Conservation (phyloP, 352 stramenopile species). For the Ophiocytium majus region DNA sequence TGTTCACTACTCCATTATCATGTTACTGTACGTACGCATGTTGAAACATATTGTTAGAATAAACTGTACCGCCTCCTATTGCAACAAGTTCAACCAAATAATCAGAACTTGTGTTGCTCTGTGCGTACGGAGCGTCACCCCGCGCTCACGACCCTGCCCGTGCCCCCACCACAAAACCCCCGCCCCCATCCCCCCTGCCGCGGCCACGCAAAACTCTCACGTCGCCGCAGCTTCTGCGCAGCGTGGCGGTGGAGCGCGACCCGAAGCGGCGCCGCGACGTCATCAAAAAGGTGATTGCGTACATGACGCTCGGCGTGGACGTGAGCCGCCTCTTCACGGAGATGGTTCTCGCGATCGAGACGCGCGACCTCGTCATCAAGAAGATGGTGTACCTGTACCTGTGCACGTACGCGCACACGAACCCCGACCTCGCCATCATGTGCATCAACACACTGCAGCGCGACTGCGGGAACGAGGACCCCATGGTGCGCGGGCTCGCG, state of each 20-base stretch:
- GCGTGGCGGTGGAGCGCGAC: conserved; percentile 92
- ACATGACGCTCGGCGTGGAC: conserved; percentile 99
- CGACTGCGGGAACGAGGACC: conserved; percentile 91
- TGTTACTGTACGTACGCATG: too few relatives aligned
- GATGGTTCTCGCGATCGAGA: conserved; percentile 94
- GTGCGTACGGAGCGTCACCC: too few relatives aligned
- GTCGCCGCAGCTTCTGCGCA: conserved; percentile 86
- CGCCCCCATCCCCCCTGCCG: too few relatives aligned
- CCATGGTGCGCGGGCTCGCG: conserved; percentile 94
- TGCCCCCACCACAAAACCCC: too few relatives aligned
- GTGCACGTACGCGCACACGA: conserved; percentile 95
- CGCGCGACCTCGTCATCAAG: conserved; percentile 97
- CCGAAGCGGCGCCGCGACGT: conserved; percentile 96
- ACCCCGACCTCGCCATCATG: conserved; percentile 98
- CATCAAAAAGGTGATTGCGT: conserved; percentile 99
- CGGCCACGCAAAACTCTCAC: too few relatives aligned
- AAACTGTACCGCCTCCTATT: too few relatives aligned
- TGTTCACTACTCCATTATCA: too few relatives aligned
- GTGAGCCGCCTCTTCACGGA: conserved; percentile 97
- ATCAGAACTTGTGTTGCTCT: too few relatives aligned
- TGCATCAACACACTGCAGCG: conserved; percentile 99
- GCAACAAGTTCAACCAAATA: too few relatives aligned
- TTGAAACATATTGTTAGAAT: too few relatives aligned
- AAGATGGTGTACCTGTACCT: conserved; percentile 99
- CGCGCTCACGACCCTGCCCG: too few relatives aligned